Conservation (phyloP, 2,329 filamentous ascomycete genomes). For the Thermoascus crustaceus region DNA sequence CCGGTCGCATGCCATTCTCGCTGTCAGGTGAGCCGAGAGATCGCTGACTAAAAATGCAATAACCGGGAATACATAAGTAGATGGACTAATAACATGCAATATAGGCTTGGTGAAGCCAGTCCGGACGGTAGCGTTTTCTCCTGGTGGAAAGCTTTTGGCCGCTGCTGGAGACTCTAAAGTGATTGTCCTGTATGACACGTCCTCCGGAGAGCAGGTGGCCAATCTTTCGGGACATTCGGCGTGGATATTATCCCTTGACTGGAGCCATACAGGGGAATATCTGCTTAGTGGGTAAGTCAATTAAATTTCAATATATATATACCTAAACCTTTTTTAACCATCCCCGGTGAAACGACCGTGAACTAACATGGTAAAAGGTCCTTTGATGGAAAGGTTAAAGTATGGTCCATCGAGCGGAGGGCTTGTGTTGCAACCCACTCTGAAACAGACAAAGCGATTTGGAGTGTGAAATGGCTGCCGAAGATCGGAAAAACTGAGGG, state of each 20-base stretch:
- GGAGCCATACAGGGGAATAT: constrained; percentile 89
- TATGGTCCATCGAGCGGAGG: constrained; percentile 82
- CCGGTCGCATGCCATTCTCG: constrained; percentile 75
- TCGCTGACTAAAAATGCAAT: neutral
- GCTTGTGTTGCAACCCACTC: constrained; percentile 88
- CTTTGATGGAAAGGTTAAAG: constrained; percentile 89
- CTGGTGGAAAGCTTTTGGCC: constrained; percentile 72
- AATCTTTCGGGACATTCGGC: constrained; percentile 71
- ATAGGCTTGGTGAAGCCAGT: constrained; percentile 78
- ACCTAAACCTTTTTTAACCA: neutral
- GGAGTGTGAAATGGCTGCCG: constrained; percentile 77
- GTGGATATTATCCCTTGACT: constrained; percentile 88
- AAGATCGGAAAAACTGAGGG: constrained; percentile 54
- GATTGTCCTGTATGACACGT: constrained; percentile 86
- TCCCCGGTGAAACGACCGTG: neutral
- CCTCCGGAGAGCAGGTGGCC: constrained; percentile 84
- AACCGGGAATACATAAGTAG: neutral
- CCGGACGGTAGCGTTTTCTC: constrained; percentile 78
- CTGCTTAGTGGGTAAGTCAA: constrained; percentile 64
- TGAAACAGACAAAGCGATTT: constrained; percentile 77
- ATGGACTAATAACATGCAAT: constrained; percentile 5
- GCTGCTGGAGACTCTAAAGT: constrained; percentile 83
- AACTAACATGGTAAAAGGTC: constrained; percentile 41
- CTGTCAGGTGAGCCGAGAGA: constrained; percentile 56
- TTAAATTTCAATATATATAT: neutral